These are phyloP conservation scores for Chloromonas sp. DNA, from an alignment of 163 green algal species.

Conservation along the genomic window DNA sequence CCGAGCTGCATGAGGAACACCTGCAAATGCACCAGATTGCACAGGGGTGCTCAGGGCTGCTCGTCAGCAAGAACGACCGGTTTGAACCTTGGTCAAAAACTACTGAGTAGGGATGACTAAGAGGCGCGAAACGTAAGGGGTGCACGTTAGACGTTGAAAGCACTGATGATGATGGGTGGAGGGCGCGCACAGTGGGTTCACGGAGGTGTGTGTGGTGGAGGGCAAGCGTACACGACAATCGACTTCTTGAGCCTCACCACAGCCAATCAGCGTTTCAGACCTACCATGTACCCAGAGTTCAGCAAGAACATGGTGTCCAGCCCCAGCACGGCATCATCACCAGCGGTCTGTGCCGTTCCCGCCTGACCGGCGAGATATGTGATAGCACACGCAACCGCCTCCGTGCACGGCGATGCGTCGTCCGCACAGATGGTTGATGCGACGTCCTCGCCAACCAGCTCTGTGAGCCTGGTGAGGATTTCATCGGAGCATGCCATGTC, in stretches of 20 bases:
- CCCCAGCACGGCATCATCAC: neutral
- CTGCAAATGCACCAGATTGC: neutral
- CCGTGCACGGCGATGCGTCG: neutral
- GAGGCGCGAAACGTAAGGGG: too few species aligned
- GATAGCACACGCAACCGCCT: neutral
- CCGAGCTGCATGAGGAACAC: constrained; percentile 13
- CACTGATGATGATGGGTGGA: too few species aligned
- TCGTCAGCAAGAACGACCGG: neutral
- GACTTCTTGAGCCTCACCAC: too few species aligned
- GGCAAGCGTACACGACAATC: too few species aligned
- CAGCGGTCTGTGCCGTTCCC: neutral
- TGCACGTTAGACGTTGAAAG: too few species aligned
- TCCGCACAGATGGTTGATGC: neutral
- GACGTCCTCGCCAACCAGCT: neutral
- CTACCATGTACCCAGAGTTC: neutral
- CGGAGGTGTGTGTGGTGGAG: too few species aligned
- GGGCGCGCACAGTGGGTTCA: too few species aligned
- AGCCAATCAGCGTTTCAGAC: too few species aligned
- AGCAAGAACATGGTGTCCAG: neutral
- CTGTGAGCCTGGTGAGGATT: neutral
- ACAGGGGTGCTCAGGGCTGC: neutral
- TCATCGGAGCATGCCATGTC: neutral
- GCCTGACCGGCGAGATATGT: neutral
- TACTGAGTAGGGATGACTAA: too few species aligned
- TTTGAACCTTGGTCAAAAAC: too few species aligned